Conservation (phyloP, 306 rosid genomes). For the Lagenaria siceraria region DNA sequence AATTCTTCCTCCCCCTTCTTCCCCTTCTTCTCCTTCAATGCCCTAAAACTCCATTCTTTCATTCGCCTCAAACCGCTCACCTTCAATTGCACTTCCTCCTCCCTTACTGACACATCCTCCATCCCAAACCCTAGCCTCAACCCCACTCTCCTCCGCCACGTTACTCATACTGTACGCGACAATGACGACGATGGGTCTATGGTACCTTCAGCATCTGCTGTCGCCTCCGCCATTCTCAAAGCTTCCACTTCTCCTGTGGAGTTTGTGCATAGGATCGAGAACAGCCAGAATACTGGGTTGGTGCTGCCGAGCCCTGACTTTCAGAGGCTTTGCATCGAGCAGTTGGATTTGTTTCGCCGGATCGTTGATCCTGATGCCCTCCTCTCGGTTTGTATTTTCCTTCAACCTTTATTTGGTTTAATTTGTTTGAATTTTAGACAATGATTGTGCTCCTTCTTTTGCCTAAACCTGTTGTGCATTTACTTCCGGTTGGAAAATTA, state of each 20-base stretch:
- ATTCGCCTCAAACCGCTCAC: conserved; percentile 6
- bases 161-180: conserved; percentile 20
- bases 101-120: conserved; percentile 14
- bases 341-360: conserved; percentile 70
- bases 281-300: conserved; percentile 24
- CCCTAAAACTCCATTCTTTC: conserved; percentile 14
- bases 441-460: neutral
- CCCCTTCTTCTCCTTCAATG: conserved; percentile 5
- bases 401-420: neutral
- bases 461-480: neutral
- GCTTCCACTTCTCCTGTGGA: conserved; percentile 76
- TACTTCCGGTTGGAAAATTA: neutral
- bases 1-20: conserved; percentile 9
- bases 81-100: conserved; percentile 16
- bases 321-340: conserved; percentile 56
- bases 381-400: conserved; percentile 49
- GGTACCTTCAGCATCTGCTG: conserved; percentile 60
- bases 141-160: conserved; percentile 28
- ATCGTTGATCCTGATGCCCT: conserved; percentile 48
- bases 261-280: conserved; percentile 52
- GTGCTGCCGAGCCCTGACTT: conserved; percentile 75
- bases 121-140: conserved; percentile 30
- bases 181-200: conserved; percentile 16
- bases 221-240: conserved; percentile 56
- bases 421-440: neutral